Evolutionary conservation across 2,329 filamentous ascomycete genomes (phyloP), one percentile per base, ranked within the genome.

Genomic region (Alternaria gaisen): DNA sequence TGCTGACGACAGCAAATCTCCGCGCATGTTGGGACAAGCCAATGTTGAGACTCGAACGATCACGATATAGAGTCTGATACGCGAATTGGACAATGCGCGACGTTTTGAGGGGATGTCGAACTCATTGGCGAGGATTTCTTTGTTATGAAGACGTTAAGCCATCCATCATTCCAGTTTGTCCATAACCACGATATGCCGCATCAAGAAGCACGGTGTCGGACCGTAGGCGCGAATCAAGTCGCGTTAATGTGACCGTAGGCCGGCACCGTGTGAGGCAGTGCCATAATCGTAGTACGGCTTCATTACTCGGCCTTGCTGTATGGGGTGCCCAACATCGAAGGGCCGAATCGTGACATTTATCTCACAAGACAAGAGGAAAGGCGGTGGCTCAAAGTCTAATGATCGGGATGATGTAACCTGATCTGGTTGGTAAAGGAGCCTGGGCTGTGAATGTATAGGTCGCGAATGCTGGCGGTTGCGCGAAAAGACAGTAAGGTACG

Each of bases 191-290:
- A 20, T 20, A 47, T 30, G 42, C 32, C 14, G n/a, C 32, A 24
- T 22, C 32, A 47, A 47, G 42, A 47, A 30, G 32, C 22, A 20
- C n/a, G 42, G 53, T 32, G 34, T 10, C 18, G 12, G 12, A 34
- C 28, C 42, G 16, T 22, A 47, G 30, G n/a, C 32, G 16, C 53
- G 43, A 55, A 41, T 47, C 32, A 46, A 18, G 24, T 38, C n/a
- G 32, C 36, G 28, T 47, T 40, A 30, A 16, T 47, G 32, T 5
- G n/a, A 41, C 42, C 20, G 20, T 30, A 32, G n/a, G 30, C 22
- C 53, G 42, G 53, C 42, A 32, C 40, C 11, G 22, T 55, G 40
- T 40, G 53, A 55, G 53, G 42, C 42, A 28, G 53, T 55, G 42
- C 24, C 10, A 55, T 38, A 28, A 26, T 12, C 11, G 22, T 54